Conservation (phyloP, 2,329 filamentous ascomycete genomes). For the Madurella fahalii region DNA sequence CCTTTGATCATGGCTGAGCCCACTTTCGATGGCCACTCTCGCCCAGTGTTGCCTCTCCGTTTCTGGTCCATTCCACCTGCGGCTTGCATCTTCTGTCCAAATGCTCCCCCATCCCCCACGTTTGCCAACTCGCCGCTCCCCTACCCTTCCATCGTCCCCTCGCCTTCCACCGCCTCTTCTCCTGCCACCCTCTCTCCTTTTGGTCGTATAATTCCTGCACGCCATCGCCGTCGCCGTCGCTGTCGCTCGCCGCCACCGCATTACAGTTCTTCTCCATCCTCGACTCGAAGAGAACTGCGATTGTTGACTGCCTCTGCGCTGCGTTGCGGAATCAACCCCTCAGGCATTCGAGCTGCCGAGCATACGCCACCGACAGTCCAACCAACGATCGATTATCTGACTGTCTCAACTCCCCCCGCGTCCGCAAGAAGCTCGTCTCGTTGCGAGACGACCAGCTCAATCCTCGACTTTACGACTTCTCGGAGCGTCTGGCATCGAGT, state of each 20-base stretch:
- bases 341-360: constrained; percentile 19
- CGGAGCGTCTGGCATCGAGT: constrained; percentile 10
- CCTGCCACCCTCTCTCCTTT: constrained; percentile 16
- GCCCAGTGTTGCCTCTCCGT: constrained; percentile 11
- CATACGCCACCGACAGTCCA: constrained; percentile 13
- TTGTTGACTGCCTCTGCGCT: constrained; percentile 18
- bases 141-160: constrained; percentile 2
- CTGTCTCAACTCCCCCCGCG: constrained; percentile 4
- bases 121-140: constrained; percentile 6
- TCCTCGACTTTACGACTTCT: constrained; percentile 8
- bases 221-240: constrained; percentile 18
- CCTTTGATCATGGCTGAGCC: constrained; percentile 24
- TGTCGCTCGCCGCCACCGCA: constrained; percentile 12
- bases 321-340: constrained; percentile 17
- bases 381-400: constrained; percentile 7
- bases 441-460: constrained; percentile 8
- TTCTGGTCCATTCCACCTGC: constrained; percentile 28
- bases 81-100: constrained; percentile 21
- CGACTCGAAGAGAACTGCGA: not conserved
- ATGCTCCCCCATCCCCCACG: constrained; percentile 10
- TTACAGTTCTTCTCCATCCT: not conserved
- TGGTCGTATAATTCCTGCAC: constrained; percentile 26
- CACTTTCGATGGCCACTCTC: constrained; percentile 12
- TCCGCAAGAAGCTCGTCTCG: not conserved
- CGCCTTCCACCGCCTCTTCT: constrained; percentile 19